These are phyloP conservation scores for Alopecurus myosuroides DNA, from an alignment of 176 grass and related monocot species.

Conservation along the genomic window DNA sequence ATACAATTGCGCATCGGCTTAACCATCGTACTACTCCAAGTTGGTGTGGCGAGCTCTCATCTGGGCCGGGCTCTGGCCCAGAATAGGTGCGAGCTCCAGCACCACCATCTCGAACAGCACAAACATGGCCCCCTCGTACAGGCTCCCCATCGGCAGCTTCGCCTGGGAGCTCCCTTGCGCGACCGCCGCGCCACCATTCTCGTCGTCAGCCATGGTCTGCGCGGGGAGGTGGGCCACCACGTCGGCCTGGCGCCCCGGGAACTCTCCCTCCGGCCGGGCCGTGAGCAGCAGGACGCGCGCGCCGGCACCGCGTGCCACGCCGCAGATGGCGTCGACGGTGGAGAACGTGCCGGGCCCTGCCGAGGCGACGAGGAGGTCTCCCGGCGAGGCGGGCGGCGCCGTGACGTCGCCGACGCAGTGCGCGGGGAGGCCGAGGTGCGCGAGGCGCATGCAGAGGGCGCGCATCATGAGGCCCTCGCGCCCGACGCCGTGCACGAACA, in stretches of 20 bases:
- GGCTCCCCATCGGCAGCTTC: conserved; percentile 91
- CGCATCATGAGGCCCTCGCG: conserved; percentile 96
- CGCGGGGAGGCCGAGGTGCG: conserved; percentile 63
- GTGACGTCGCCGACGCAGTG: conserved; percentile 79
- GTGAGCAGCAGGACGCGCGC: conserved; percentile 74
- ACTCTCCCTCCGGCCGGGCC: conserved; percentile 29
- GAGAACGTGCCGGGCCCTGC: conserved; percentile 75
- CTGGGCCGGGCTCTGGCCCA: conserved; percentile 50
- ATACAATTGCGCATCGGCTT: too few relatives aligned
- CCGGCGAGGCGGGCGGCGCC: conserved; percentile 20
- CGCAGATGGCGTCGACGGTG: conserved; percentile 87
- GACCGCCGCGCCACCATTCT: background rate
- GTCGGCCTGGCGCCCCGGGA: conserved; percentile 47
- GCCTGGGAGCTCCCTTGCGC: background rate
- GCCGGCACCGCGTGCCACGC: conserved; percentile 46
- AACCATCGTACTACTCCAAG: conserved; percentile 28
- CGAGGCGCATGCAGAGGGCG: conserved; percentile 92
- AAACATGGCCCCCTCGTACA: conserved; percentile 91
- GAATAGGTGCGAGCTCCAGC: conserved; percentile 40
- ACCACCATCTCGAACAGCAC: conserved; percentile 97
- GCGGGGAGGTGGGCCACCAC: conserved; percentile 57
- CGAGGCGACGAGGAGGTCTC: conserved; percentile 77
- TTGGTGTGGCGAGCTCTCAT: conserved; percentile 71
- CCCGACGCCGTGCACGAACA: conserved; percentile 90
- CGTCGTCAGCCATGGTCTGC: conserved; percentile 77